Conservation (phyloP, 352 stramenopile species). For the Phytophthora cactorum region DNA sequence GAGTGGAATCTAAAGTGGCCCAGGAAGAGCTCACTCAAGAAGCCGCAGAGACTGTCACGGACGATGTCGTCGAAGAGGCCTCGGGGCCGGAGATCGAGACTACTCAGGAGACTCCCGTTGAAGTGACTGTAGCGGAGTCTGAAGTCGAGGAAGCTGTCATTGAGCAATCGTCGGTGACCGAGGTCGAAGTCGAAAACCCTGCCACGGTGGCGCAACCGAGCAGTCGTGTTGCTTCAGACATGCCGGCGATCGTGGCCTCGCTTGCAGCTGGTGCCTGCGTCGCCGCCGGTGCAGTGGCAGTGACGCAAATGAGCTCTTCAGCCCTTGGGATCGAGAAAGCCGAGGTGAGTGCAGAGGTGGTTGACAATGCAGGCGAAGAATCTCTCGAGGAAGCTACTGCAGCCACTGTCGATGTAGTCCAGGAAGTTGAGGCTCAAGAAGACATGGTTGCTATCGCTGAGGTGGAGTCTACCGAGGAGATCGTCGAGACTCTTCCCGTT, state of each 20-base stretch:
- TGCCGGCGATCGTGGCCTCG: slow-evolving; percentile 25
- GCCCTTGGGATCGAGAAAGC: neutral
- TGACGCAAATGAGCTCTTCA: neutral
- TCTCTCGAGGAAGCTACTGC: neutral
- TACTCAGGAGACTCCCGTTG: neutral
- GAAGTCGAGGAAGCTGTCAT: neutral
- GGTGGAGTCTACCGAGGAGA: neutral
- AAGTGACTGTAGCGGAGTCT: neutral
- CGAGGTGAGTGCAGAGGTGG: neutral
- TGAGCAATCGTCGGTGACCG: neutral
- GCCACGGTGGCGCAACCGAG: neutral
- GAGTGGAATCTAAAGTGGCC: neutral
- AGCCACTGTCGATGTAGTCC: neutral
- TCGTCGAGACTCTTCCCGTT: slow-evolving; percentile 9
- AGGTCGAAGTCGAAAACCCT: neutral
- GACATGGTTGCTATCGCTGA: neutral
- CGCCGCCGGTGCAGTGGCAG: neutral
- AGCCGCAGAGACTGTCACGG: neutral
- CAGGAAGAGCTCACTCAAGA: neutral
- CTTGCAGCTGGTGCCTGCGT: slow-evolving; percentile 13
- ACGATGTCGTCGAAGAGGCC: neutral
- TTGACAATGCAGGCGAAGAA: neutral
- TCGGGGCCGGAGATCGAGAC: neutral
- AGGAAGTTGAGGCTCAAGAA: neutral
- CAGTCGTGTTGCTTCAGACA: slow-evolving; percentile 7